phyloP scores from a whole-genome alignment of 73 alveolate genomes.

The Halteria grandinella region DNA sequence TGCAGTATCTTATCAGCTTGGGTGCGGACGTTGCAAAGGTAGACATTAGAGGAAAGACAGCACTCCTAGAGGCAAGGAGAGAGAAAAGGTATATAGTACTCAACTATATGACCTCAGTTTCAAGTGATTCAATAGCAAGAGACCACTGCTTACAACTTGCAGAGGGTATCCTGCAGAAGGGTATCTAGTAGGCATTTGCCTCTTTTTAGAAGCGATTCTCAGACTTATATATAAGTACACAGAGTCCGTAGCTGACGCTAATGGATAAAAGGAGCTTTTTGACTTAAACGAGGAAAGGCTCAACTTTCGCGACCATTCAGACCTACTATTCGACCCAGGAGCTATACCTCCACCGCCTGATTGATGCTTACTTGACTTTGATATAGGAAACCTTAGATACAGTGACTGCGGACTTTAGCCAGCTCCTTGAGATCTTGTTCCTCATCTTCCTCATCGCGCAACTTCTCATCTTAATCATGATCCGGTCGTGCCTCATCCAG shows the following conservation, averaged over 20 bases:
- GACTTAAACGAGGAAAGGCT: no score
- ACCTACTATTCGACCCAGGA: conserved; percentile 11
- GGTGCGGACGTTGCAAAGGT: no score
- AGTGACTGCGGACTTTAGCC: no score
- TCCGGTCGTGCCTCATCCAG: background rate
- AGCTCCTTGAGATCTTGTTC: background rate
- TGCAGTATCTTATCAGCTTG: background rate
- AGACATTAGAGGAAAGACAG: background rate
- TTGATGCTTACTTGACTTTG: conserved; percentile 3
- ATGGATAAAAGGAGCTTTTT: no score
- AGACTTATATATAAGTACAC: conserved; percentile 1
- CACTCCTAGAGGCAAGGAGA: background rate
- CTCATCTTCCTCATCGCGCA: background rate
- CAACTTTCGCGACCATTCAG: no score
- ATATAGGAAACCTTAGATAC: no score
- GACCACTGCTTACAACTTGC: background rate
- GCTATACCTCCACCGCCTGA: conserved; percentile 12
- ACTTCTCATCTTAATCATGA: background rate
- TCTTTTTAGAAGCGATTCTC: conserved; percentile 29
- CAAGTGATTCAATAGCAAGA: no score
- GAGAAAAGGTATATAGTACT: no score
- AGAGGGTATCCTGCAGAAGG: conserved; percentile 1
- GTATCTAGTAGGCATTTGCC: conserved; percentile 22
- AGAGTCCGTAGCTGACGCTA: background rate
- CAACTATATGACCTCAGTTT: no score